These are phyloP conservation scores for Dioscorea zingiberensis DNA, from an alignment of 106 monocot genomes.

Conservation along the genomic window DNA sequence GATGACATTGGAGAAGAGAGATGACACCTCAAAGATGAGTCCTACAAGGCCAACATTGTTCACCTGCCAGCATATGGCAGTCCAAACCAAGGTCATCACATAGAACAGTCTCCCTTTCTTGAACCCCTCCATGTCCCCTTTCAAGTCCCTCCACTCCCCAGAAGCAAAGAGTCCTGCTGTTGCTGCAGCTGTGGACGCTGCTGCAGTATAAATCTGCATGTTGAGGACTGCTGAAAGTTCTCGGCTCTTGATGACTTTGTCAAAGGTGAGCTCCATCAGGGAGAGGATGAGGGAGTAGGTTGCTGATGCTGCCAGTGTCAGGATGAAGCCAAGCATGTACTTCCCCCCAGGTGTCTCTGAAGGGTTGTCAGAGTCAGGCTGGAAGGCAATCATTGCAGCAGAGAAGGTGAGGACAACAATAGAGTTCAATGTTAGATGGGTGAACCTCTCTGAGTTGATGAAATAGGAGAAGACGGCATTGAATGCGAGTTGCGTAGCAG, in stretches of 20 bases:
- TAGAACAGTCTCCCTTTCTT: slow-evolving; percentile 13
- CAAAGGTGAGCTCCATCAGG: not conserved
- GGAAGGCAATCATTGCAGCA: slow-evolving; percentile 33
- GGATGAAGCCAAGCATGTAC: slow-evolving; percentile 1
- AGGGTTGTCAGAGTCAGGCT: not conserved
- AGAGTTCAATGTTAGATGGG: slow-evolving; percentile 42
- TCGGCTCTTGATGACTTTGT: not conserved
- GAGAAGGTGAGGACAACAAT: slow-evolving; percentile 56
- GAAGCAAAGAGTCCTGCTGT: not conserved
- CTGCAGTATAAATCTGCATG: not conserved
- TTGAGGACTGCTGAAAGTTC: not conserved
- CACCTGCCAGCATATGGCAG: slow-evolving; percentile 45
- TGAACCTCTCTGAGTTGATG: slow-evolving; percentile 38
- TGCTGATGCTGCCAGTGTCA: not conserved
- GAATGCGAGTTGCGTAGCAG: slow-evolving; percentile 49
- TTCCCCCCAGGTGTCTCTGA: not conserved
- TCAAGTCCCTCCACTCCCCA: not conserved
- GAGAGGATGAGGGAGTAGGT: not conserved
- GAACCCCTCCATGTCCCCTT: not conserved
- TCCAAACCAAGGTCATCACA: slow-evolving; percentile 31
- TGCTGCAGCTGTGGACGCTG: not conserved
- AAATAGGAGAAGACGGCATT: slow-evolving; percentile 53
- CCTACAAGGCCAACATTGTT: slow-evolving; percentile 24
- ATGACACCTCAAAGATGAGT: slow-evolving; percentile 33
- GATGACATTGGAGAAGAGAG: slow-evolving; percentile 19